These are phyloP conservation scores for Pestalotiopsis sp. DNA, from an alignment of 2,329 filamentous ascomycete species.

Conservation along the genomic window DNA sequence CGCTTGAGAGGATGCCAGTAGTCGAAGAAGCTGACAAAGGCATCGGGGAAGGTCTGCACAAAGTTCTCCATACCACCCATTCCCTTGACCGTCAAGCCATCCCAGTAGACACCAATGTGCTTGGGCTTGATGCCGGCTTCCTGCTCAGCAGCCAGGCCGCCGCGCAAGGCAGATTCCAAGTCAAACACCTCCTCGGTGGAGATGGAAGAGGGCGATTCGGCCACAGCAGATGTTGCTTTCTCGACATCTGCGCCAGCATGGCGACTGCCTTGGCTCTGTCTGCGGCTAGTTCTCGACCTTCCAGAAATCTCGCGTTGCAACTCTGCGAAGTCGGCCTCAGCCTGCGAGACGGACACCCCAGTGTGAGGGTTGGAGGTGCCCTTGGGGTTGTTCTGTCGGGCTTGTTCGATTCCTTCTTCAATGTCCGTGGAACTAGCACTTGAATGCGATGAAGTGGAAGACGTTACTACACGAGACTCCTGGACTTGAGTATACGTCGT, in stretches of 20 bases:
- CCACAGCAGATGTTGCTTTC: conserved; percentile 46
- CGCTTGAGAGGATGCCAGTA: conserved; percentile 65
- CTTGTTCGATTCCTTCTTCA: conserved; percentile 43
- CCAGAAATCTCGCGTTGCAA: conserved; percentile 64
- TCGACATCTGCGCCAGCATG: conserved; percentile 52
- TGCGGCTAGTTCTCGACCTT: conserved; percentile 55
- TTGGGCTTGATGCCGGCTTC: conserved; percentile 81
- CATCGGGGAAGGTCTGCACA: conserved; percentile 75
- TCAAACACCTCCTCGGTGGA: conserved; percentile 67
- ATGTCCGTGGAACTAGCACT: conserved; percentile 24
- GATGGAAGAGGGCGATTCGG: conserved; percentile 43
- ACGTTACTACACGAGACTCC: not conserved
- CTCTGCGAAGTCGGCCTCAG: conserved; percentile 71
- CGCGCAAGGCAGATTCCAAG: conserved; percentile 73
- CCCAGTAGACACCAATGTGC: conserved; percentile 80
- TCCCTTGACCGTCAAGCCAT: conserved; percentile 75
- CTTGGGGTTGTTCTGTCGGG: conserved; percentile 49
- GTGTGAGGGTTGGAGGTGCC: conserved; percentile 42
- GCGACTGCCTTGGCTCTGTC: conserved; percentile 31
- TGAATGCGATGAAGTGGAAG: conserved; percentile 19
- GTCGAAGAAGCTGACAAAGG: conserved; percentile 77
- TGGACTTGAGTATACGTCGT: not conserved
- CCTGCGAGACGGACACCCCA: conserved; percentile 67
- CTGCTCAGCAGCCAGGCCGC: conserved; percentile 70
- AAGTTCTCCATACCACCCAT: conserved; percentile 75